Base-by-base conservation (phyloP, 371 early-diverging fungal genomes). In the Coemansia sp. region DNA sequence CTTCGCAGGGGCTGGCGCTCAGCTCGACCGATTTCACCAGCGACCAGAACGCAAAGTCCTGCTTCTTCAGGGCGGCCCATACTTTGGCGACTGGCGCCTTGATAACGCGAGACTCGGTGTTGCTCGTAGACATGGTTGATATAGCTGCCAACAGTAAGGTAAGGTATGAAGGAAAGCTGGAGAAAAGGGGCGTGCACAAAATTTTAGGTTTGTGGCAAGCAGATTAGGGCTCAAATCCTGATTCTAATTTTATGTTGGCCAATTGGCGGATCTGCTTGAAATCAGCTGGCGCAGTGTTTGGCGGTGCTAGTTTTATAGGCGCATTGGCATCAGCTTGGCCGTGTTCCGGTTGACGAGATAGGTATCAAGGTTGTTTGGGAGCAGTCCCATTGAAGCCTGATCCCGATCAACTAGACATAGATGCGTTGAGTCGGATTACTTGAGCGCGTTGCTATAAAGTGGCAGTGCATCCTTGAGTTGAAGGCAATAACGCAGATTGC, bases 21-120 rank as follows among this genome's bases (percentile, higher is more conserved):
- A 71, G 57, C 47, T 79, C 68, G 53, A 71, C 72, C 10, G 66
- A 64, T 68, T 80, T 79, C 50, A 82, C 81, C 31, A 80, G 66
- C n/a, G 67, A 68, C 83, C 83, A 82, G 65, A 82, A 81, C 54
- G 47, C 53, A 31, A 82, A 72, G 40, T 83, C 77, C 53, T 76
- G 76, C 14, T 74, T 33, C 39, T 80, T 76, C 16, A 86, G 64
- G n/a, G 57, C 77, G 11, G 43, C 61, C 86, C 86, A 86, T 40
- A 84, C 84, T 38, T 51, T 57, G 31, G 72, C 65, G 16, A 76
- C 54, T 30, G 82, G 76, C 12, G 82, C 82, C 39, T 80, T 77
- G 54, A 84, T 79, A 49, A 84, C 77, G 54, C 81, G 77, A 20
- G 83, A 82, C 59, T 84, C 85, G 60, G 36, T 68, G 54, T 62